Evolutionary conservation across 805 yeast species (phyloP).

Genomic region (Myxozyma geophila): DNA sequence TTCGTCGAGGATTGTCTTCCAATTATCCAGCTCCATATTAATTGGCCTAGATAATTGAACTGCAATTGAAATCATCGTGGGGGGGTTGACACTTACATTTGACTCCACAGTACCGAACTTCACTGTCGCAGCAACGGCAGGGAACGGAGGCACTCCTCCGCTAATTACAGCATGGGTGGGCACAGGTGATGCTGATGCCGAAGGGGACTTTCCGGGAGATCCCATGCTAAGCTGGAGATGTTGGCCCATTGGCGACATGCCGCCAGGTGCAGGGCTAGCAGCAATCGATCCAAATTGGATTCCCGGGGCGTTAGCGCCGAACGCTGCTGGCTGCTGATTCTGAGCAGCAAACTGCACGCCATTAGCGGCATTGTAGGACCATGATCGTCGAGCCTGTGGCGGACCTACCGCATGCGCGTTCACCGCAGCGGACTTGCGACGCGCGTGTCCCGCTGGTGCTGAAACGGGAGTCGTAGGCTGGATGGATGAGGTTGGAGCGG

Average conservation of each 20-base stretch:
- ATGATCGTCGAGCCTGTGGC: conserved; percentile 18
- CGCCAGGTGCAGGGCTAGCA: conserved; percentile 10
- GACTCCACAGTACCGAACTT: conserved; percentile 27
- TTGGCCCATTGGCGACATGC: conserved; percentile 1
- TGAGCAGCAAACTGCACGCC: conserved; percentile 17
- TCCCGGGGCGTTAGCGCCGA: conserved; percentile 10
- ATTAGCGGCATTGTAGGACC: conserved; percentile 14
- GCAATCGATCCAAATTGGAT: conserved; percentile 36
- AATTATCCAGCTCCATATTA: not conserved
- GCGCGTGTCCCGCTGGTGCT: conserved; percentile 16
- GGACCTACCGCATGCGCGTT: conserved; percentile 13
- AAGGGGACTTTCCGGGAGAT: conserved; percentile 10
- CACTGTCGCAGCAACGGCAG: conserved; percentile 16
- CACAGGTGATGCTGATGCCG: conserved; percentile 27
- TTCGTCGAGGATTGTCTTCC: not conserved
- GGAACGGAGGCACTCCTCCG: conserved; percentile 29
- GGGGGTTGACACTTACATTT: conserved; percentile 12
- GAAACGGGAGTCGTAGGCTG: not conserved
- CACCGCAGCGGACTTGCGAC: conserved; percentile 27
- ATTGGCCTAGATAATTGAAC: not conserved
- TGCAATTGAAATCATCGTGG: not conserved
- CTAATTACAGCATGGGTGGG: conserved; percentile 26
- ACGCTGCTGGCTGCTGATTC: conserved; percentile 11
- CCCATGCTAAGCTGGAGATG: conserved; percentile 2
- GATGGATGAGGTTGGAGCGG: not conserved